A percentile compares a stretch with the other conserved stretches of the same genome.
phyloP scores from a whole-genome alignment of 495 filamentous ascomycete genomes.

The Pseudoneurospora amorphoporcata region DNA sequence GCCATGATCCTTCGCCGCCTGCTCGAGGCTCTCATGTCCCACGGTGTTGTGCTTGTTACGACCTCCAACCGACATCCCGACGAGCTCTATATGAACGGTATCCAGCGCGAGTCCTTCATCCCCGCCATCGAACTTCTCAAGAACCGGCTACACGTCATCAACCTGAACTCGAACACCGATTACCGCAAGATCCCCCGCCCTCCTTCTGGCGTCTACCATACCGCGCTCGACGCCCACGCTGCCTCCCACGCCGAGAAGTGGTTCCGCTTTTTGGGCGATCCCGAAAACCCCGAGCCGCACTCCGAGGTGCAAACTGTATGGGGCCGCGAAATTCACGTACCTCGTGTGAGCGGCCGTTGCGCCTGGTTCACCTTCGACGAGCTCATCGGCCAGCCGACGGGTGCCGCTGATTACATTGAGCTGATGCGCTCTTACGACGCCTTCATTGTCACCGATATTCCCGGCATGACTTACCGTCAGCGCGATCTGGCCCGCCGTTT shows the following conservation, averaged over 20 bases:
- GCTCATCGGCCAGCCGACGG: conserved; percentile 74
- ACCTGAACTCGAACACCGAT: conserved; percentile 89
- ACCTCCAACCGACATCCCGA: conserved; percentile 95
- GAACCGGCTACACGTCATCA: conserved; percentile 71
- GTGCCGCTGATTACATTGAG: conserved; percentile 92
- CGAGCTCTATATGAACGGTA: conserved; percentile 95
- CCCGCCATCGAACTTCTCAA: conserved; percentile 92
- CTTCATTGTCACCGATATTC: conserved; percentile 84
- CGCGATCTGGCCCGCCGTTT: conserved; percentile 88
- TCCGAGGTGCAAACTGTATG: conserved; percentile 75
- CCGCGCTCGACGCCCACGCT: conserved; percentile 67
- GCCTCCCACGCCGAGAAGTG: conserved; percentile 77
- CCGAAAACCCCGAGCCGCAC: conserved; percentile 65
- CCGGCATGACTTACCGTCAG: conserved; percentile 75
- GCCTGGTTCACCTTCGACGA: conserved; percentile 87
- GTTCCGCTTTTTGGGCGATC: conserved; percentile 88
- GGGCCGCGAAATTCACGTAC: conserved; percentile 83
- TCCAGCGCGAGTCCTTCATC: conserved; percentile 90
- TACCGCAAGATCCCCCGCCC: conserved; percentile 95
- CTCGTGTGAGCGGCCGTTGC: conserved; percentile 74
- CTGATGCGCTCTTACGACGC: conserved; percentile 82
- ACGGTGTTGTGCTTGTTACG: conserved; percentile 91
- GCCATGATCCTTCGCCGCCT: conserved; percentile 94
- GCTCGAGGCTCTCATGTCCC: conserved; percentile 81
- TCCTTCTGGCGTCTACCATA: conserved; percentile 84